These are phyloP conservation scores for Syzygium oleosum DNA, from an alignment of 345 rosid genomes.

Conservation along the genomic window DNA sequence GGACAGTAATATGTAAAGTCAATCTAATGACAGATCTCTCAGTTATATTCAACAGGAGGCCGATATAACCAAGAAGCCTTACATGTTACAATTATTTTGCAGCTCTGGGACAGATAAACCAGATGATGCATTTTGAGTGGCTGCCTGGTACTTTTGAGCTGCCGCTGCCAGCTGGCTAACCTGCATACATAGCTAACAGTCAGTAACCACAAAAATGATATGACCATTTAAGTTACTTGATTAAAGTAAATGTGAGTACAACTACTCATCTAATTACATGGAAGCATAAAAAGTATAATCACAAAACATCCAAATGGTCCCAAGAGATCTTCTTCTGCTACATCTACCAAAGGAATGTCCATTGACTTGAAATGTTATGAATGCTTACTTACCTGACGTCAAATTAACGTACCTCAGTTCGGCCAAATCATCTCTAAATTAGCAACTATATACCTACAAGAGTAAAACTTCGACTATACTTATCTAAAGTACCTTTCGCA, in stretches of 20 bases:
- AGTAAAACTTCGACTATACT: neutral
- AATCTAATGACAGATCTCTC: neutral
- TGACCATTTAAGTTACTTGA: neutral
- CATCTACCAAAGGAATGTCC: neutral
- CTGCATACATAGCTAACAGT: constrained; percentile 24
- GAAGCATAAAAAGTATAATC: neutral
- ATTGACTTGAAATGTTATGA: neutral
- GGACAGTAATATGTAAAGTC: neutral
- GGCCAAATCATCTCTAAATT: neutral
- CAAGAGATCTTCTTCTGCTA: neutral
- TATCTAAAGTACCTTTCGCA: neutral
- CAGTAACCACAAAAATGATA: neutral
- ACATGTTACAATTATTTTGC: constrained; percentile 88
- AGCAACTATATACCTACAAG: neutral
- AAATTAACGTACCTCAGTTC: neutral
- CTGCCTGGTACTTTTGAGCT: constrained; percentile 87
- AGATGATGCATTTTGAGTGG: constrained; percentile 74
- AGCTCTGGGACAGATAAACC: constrained; percentile 71
- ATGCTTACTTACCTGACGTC: neutral
- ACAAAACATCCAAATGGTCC: neutral
- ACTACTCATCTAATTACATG: neutral
- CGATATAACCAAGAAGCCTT: constrained; percentile 12
- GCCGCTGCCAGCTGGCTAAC: constrained; percentile 87
- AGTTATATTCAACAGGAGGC: neutral
- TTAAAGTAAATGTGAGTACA: neutral